Evolutionary conservation across 371 early-diverging fungal genomes (phyloP), one percentile per base, ranked within the genome.

Genomic region (Rhizoclosmatium hyalinum): DNA sequence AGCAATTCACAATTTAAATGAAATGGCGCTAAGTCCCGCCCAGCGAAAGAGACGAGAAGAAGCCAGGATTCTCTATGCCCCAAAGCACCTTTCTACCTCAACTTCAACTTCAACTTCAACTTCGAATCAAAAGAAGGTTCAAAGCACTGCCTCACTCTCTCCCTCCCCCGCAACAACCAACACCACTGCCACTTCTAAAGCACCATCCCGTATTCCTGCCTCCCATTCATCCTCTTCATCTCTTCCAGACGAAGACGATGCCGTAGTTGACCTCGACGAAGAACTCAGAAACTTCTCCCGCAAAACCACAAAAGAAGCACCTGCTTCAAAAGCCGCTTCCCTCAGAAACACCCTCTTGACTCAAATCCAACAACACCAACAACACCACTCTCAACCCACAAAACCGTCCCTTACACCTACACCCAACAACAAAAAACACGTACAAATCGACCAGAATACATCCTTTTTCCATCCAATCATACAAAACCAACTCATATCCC

Each of bases 211-310:
- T 32, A 32, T 32, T 32, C 32, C 32, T 32, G 32, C 32, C 32
- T 32, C 32, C 50, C 12, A 6, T 50, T 50, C 50, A 50, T 12
- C 50, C 6, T 6, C 17, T 17, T 6, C 50, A 17, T 6, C 50
- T 50, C 12, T 17, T 50, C 50, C 50, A 50, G 50, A 50, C 50
- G 12, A 50, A 6, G 50, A 50, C 50, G 44, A 65, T 39, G 41
- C 8, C 46, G 65, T 43, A 19, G 65, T 65, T 12, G 65, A 65
- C 46, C 41, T 43, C 19, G 65, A 65, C 39, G 17, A 12, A 6
- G 65, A 43, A 14, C 43, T 43, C 43, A 41, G 41, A 12, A 24
- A 17, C 14, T 62, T 62, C 14, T 32, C 24, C 19, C n/a, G 24
- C 32, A 12, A 19, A 14, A 17, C 17, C 62, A 12, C 19, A 62